Conservation (phyloP, 768 basidiomycete species). For the Megacollybia marginata region DNA sequence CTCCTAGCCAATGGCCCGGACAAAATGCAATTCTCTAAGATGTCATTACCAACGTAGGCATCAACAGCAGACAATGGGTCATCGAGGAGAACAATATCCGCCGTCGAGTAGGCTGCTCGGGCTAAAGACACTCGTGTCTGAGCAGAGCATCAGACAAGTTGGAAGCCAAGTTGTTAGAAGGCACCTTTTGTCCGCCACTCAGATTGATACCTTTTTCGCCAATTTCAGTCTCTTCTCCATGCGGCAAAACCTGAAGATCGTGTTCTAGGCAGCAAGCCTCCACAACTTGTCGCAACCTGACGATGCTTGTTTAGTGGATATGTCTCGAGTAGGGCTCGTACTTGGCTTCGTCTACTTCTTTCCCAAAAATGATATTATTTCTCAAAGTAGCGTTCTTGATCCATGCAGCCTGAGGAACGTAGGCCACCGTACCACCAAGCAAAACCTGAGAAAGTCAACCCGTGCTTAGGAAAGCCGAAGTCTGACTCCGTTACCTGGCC, state of each 20-base stretch:
- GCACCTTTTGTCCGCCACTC: slow-evolving; percentile 33
- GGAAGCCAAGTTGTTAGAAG: not conserved
- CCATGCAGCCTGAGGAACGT: slow-evolving; percentile 59
- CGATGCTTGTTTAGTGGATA: not conserved
- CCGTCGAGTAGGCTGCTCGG: slow-evolving; percentile 65
- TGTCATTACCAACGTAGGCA: slow-evolving; percentile 62
- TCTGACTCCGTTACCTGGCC: slow-evolving; percentile 37
- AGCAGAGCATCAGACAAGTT: not conserved
- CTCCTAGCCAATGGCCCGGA: slow-evolving; percentile 42
- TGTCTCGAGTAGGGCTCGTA: slow-evolving; percentile 7
- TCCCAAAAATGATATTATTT: slow-evolving; percentile 72
- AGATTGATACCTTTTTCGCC: slow-evolving; percentile 74
- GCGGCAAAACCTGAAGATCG: slow-evolving; percentile 64
- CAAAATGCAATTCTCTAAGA: slow-evolving; percentile 56
- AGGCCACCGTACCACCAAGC: slow-evolving; percentile 49
- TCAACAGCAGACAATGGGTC: slow-evolving; percentile 80
- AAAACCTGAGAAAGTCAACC: slow-evolving; percentile 24
- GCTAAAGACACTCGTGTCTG: slow-evolving; percentile 73
- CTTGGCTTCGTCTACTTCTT: slow-evolving; percentile 51
- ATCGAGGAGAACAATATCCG: slow-evolving; percentile 73
- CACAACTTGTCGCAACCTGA: slow-evolving; percentile 49
- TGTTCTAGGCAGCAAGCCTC: slow-evolving; percentile 61
- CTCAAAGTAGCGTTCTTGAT: slow-evolving; percentile 61
- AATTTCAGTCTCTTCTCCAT: slow-evolving; percentile 65
- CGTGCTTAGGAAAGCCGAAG: not conserved